These are phyloP conservation scores for Neurospora tetrasperma DNA, from an alignment of 495 filamentous ascomycete genomes.

Conservation along the genomic window DNA sequence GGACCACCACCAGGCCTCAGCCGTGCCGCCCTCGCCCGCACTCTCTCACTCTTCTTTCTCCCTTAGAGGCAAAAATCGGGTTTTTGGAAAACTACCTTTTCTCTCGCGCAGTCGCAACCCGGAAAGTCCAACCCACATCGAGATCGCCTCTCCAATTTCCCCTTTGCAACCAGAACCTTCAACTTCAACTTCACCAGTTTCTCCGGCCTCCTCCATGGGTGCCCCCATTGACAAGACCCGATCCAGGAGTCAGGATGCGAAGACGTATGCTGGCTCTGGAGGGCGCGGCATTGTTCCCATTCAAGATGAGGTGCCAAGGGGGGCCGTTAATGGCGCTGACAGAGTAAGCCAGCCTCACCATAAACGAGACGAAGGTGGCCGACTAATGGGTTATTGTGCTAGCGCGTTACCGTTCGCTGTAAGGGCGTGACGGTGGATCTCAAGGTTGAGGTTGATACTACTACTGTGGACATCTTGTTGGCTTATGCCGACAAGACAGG, in stretches of 20 bases:
- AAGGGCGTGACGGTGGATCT: conserved; percentile 50
- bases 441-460: conserved; percentile 62
- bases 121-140: conserved; percentile 9
- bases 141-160: conserved; percentile 7
- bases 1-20: conserved; percentile 25
- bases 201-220: conserved; percentile 14
- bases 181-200: conserved; percentile 10
- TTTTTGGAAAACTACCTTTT: conserved; percentile 31
- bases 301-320: conserved; percentile 67
- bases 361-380: conserved; percentile 5
- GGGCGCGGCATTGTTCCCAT: conserved; percentile 40
- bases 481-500: conserved; percentile 43
- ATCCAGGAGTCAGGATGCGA: conserved; percentile 16
- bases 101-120: conserved; percentile 25
- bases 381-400: conserved; percentile 4
- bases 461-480: conserved; percentile 57
- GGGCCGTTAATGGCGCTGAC: conserved; percentile 75
- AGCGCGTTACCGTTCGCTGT: conserved; percentile 59
- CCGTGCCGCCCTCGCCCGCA: conserved; percentile 10
- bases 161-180: conserved; percentile 4
- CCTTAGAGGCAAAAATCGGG: conserved; percentile 23
- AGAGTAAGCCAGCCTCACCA: conserved; percentile 38
- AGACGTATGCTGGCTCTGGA: conserved; percentile 5
- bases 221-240: conserved; percentile 10
- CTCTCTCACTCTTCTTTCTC: conserved; percentile 8